Base-by-base conservation (phyloP, 441 rosid genomes). In the Biscutella auriculata region DNA sequence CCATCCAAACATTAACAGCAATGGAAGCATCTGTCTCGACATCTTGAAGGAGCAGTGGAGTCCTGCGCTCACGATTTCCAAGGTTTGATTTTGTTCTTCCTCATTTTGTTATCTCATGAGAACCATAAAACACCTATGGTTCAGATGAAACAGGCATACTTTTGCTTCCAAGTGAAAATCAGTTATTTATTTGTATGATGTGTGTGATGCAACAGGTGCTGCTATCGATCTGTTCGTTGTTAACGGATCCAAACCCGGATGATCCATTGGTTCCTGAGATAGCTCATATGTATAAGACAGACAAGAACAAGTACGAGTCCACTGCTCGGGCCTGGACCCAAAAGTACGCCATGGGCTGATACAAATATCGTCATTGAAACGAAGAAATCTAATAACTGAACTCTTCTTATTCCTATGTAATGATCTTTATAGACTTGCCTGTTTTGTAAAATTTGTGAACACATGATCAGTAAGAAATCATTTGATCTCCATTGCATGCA, bases 241-340 rank as follows among this genome's bases (percentile, higher is more conserved):
- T 86, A 71, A 86, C 95, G 45, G 91, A 86, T 64, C 95, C 95
- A 25, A 86, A 86, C 62, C 95, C 95, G 0, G 95, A 86, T 51
- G 95, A 86, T 64, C 95, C 95, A 1, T 69, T 86, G 81, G 95
- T 86, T 27, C 95, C 95, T 0, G 95, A 86, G 73, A 83, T 86
- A 14, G 95, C 95, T 61, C 95, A 86, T 47, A 80, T 86, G 87
- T 86, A 86, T 76, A 86, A 86, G 83, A 80, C 91, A 3, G 91
- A 86, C 78, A 73, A 76, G 74, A 78, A 53, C 64, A 85, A 83
- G 78, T 85, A 85, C 1, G 95, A 83, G 77, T 79, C 88, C 9
- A 85, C 90, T 6, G 91, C 91, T 35, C 73, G 91, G 72, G 82
- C 84, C 80, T 86, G 95, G 95, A 83, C 95, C 65, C 90, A 86